These are phyloP conservation scores for Fraxinus cuspidata DNA, from an alignment of 257 asterid species.

Conservation along the genomic window DNA sequence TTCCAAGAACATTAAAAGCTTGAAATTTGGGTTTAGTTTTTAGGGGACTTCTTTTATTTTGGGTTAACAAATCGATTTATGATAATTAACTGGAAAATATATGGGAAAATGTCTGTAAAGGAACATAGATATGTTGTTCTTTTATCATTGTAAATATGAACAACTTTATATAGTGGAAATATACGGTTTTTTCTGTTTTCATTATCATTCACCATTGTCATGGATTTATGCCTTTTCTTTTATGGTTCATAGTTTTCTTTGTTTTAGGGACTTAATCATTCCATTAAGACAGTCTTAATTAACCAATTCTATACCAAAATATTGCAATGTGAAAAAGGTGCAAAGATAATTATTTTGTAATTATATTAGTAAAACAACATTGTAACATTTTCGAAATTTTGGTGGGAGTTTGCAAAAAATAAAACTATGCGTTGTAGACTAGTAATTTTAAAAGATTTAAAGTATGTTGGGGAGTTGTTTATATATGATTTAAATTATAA, in stretches of 20 bases:
- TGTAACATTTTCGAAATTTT: too few species aligned
- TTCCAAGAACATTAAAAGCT: background rate
- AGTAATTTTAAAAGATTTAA: too few species aligned
- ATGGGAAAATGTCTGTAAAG: background rate
- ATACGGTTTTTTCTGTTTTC: background rate
- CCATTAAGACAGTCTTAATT: too few species aligned
- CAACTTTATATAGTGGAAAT: background rate
- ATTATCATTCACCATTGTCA: background rate
- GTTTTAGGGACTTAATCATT: background rate
- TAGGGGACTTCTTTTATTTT: background rate
- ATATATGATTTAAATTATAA: too few species aligned
- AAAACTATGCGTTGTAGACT: too few species aligned
- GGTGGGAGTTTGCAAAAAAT: too few species aligned
- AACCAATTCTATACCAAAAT: too few species aligned
- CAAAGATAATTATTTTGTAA: too few species aligned
- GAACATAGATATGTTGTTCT: background rate
- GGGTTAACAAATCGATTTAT: background rate
- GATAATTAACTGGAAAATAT: background rate
- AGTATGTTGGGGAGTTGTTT: too few species aligned
- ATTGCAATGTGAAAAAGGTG: too few species aligned
- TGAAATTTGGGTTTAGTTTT: conserved; percentile 11
- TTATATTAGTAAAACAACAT: too few species aligned
- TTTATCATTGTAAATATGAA: background rate
- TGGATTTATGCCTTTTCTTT: background rate
- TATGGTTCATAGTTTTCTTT: background rate